These are phyloP conservation scores for Alternaria brassicicola DNA, from an alignment of 2,329 filamentous ascomycete species.

Conservation along the genomic window DNA sequence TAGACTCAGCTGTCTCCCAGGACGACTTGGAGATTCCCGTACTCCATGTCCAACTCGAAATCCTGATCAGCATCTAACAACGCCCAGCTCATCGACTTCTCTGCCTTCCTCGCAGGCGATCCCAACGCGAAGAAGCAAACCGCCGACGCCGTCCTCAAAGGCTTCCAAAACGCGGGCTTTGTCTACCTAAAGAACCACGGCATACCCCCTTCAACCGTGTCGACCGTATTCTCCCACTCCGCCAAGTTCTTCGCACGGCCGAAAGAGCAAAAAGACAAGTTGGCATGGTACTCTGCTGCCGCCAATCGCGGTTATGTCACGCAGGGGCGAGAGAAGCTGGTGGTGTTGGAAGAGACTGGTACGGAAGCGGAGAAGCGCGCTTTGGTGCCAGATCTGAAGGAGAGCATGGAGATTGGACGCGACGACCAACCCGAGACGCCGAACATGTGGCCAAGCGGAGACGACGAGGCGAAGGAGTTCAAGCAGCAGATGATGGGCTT, in stretches of 20 bases:
- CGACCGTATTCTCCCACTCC: slow-evolving; percentile 63
- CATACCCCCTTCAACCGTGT: slow-evolving; percentile 65
- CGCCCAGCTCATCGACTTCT: slow-evolving; percentile 76
- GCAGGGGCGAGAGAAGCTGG: slow-evolving; percentile 53
- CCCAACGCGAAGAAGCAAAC: slow-evolving; percentile 66
- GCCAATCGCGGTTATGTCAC: slow-evolving; percentile 58
- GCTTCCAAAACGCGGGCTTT: slow-evolving; percentile 87
- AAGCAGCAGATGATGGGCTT: slow-evolving; percentile 76
- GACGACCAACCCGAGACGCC: slow-evolving; percentile 67
- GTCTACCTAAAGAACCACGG: slow-evolving; percentile 84
- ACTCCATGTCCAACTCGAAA: background rate
- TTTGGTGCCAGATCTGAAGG: slow-evolving; percentile 57
- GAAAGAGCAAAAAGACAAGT: slow-evolving; percentile 47
- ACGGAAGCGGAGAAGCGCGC: slow-evolving; percentile 46
- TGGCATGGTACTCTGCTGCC: slow-evolving; percentile 52
- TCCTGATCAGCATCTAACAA: background rate
- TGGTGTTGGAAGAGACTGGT: slow-evolving; percentile 43
- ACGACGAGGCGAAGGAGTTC: slow-evolving; percentile 65
- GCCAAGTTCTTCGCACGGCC: slow-evolving; percentile 49
- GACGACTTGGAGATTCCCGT: slow-evolving; percentile 50
- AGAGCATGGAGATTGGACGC: slow-evolving; percentile 66
- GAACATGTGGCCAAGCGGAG: slow-evolving; percentile 76
- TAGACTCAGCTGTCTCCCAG: slow-evolving; percentile 46
- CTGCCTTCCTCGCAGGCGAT: slow-evolving; percentile 69
- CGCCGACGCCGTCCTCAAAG: slow-evolving; percentile 74